Evolutionary conservation across 2,329 filamentous ascomycete species (phyloP), one percentile per base, ranked within the genome.

Genomic region (Neonectria magnoliae): DNA sequence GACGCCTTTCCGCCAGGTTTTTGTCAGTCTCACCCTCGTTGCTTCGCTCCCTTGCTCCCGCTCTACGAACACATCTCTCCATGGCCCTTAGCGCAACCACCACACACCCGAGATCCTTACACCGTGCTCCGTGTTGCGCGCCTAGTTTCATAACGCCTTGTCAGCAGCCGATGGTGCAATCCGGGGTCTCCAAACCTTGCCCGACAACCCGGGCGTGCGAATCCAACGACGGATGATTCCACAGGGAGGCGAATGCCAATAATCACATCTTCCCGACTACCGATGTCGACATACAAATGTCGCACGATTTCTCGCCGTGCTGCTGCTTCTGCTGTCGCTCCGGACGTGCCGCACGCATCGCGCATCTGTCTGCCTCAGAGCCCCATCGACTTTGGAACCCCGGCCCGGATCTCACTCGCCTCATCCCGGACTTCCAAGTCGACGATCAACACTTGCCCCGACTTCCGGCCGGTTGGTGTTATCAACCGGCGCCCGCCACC

Each of bases 161-260:
- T 72, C 71, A 74, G 71, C 69, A 63, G 62, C 33, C 56, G 51
- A 74, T 74, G 72, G 71, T 74, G 72, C 72, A 74, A 74, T 74
- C 68, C 64, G 66, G 71, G 69, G 69, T 70, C 57, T 55, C 63
- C 58, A 64, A 72, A 67, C 60, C 62, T 57, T 44, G 68, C 59
- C 65, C 64, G 63, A 62, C 57, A 67, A 68, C 64, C 58, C 61
- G 60, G 59, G 44, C 20, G 51, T 59, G 56, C 29, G 33, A 64
- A 45, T 56, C 29, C 52, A 27, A 52, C 13, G 33, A 55, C 48
- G 51, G 62, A 59, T 64, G 47, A 57, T 47, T 65, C 54, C 50
- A 56, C 61, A 31, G 22, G 22, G 50, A 33, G 61, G 56, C 44
- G 27, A 57, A 65, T 42, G 22, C 42, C 61, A 50, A 48, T 16